A percentile compares a stretch with the other conserved stretches of the same genome.
Conservation (phyloP, 2,329 filamentous ascomycete genomes). For the Epichloe typhina region DNA sequence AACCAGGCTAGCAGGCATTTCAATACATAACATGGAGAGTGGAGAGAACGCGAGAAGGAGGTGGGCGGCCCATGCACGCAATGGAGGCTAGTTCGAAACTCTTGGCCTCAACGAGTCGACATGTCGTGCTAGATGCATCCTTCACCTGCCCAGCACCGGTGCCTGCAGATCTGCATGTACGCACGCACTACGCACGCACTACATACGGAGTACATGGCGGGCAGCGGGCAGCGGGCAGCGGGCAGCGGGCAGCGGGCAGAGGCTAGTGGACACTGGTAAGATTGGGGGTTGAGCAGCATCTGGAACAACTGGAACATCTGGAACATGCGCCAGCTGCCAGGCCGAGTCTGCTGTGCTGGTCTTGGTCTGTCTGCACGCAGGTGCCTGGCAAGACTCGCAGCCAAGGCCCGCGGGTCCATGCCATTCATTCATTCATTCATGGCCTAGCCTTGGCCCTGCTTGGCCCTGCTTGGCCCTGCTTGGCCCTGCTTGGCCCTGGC, state of each 20-base stretch:
- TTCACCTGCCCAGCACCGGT: neutral
- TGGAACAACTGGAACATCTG: neutral
- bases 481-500: neutral
- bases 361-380: no score
- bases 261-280: neutral
- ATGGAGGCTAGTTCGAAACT: neutral
- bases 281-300: neutral
- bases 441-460: no score
- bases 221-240: no score
- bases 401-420: neutral
- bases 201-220: neutral
- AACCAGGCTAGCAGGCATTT: neutral
- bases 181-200: neutral
- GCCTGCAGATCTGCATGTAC: neutral
- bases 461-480: no score
- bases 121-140: neutral
- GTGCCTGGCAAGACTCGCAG: neutral
- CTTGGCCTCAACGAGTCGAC: neutral
- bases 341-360: no score
- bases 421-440: no score
- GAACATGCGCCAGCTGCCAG: neutral
- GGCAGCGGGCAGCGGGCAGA: neutral
- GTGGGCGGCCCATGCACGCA: neutral
- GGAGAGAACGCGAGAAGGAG: neutral
- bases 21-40: neutral